phyloP scores from a whole-genome alignment of 176 grass and related monocot species.

The Triticum monococcum region DNA sequence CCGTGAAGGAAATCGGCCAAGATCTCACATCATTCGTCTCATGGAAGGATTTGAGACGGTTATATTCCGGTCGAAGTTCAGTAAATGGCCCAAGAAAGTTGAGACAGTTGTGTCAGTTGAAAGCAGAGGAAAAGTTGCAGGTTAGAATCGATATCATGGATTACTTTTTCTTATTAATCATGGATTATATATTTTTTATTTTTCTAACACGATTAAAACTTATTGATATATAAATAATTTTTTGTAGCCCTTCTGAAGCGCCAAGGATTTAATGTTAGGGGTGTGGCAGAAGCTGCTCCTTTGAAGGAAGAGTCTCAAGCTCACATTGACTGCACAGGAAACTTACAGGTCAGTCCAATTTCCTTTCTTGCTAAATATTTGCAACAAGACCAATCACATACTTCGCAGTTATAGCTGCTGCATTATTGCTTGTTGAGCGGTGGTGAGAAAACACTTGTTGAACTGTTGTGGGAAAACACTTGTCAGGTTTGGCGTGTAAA shows the following conservation, averaged over 20 bases:
- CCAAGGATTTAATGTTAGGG: conserved; percentile 92
- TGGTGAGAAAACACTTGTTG: background rate
- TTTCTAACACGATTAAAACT: conserved; percentile 11
- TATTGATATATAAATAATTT: conserved; percentile 16
- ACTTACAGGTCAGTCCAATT: conserved; percentile 66
- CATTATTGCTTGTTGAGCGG: conserved; percentile 14
- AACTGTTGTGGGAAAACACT: conserved; percentile 9
- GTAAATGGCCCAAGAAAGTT: conserved; percentile 92
- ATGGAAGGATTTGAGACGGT: conserved; percentile 98
- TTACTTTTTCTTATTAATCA: background rate
- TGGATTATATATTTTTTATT: background rate
- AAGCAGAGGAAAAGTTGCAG: conserved; percentile 97
- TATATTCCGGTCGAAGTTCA: conserved; percentile 81
- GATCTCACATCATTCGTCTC: conserved; percentile 73
- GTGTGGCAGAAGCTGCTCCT: conserved; percentile 71
- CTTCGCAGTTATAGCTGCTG: background rate
- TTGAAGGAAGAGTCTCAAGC: conserved; percentile 83
- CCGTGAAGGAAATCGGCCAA: conserved; percentile 48
- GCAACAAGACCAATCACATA: background rate
- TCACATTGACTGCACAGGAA: conserved; percentile 93
- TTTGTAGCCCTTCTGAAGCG: conserved; percentile 81
- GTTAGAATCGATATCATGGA: conserved; percentile 31
- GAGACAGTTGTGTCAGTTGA: conserved; percentile 88
- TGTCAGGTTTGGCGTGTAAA: conserved; percentile 87
- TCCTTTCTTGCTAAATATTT: conserved; percentile 33